Evolutionary conservation across 208 protist species (phyloP).

Genomic region (Wallacemonas rigidus): DNA sequence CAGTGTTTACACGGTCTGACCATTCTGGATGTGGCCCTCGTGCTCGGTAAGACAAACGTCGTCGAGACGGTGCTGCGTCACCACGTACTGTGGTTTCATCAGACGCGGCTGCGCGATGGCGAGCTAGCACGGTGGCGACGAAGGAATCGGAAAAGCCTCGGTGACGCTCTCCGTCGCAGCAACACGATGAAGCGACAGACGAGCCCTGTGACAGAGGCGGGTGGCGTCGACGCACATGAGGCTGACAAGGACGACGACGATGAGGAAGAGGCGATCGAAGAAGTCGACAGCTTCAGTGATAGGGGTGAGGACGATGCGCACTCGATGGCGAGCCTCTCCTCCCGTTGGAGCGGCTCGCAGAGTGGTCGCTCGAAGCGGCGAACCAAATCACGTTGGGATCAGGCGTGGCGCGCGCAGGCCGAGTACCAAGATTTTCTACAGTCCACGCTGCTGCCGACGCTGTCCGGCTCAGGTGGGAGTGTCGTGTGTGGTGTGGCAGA

Average conservation of each 20-base stretch:
- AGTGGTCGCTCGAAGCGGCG: too few relatives aligned
- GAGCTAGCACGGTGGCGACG: background rate
- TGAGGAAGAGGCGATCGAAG: background rate
- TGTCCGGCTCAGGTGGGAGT: conserved; percentile 1
- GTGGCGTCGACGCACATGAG: background rate
- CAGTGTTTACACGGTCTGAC: conserved; percentile 35
- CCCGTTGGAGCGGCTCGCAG: background rate
- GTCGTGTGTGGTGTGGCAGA: background rate
- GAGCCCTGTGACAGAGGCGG: background rate
- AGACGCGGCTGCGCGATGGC: background rate
- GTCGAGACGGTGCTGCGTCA: conserved; percentile 12
- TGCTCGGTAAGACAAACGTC: conserved; percentile 30
- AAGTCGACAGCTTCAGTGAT: conserved; percentile 6
- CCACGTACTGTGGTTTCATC: conserved; percentile 10
- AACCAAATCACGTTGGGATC: background rate
- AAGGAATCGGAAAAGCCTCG: too few relatives aligned
- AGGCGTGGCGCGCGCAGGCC: background rate
- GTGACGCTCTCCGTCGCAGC: too few relatives aligned
- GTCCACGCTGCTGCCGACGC: conserved; percentile 10
- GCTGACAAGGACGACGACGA: conserved; percentile 1
- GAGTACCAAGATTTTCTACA: background rate
- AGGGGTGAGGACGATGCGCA: background rate
- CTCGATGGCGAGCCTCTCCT: background rate
- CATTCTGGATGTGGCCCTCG: conserved; percentile 33
- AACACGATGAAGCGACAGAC: too few relatives aligned